Percentiles rank a stretch among this genome's conserved stretches.
Conservation (phyloP, 179 eudicot species). For the Heliamphora ciliata region DNA sequence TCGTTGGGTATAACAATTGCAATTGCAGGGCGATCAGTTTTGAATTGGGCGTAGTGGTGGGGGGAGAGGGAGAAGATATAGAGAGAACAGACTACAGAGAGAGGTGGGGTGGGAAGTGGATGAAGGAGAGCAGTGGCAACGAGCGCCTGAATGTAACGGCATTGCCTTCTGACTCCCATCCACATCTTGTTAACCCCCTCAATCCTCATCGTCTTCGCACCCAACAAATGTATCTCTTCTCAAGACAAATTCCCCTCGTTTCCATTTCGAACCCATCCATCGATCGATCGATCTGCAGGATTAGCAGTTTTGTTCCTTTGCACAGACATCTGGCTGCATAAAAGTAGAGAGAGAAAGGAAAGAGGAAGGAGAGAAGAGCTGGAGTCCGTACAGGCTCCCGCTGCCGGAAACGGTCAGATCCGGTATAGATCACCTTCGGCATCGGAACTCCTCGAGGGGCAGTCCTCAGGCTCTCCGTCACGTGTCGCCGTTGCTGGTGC, state of each 20-base stretch:
- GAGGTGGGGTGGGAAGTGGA: neutral
- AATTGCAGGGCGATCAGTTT: neutral
- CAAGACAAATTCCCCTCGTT: neutral
- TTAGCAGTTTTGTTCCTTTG: neutral
- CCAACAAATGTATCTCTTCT: neutral
- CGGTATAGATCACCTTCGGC: conserved; percentile 85
- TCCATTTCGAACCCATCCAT: neutral
- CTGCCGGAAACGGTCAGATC: conserved; percentile 66
- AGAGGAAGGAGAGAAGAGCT: conserved; percentile 23
- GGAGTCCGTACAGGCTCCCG: conserved; percentile 36
- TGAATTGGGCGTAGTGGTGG: neutral
- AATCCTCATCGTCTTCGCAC: neutral
- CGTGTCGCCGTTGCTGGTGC: conserved; percentile 24
- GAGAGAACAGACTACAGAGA: neutral
- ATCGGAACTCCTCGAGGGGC: conserved; percentile 55
- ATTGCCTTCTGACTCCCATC: neutral
- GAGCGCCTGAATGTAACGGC: neutral
- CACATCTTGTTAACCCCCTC: neutral
- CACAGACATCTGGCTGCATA: neutral
- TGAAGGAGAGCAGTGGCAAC: neutral
- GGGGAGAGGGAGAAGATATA: neutral
- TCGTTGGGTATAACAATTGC: too few species aligned
- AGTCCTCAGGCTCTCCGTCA: conserved; percentile 20
- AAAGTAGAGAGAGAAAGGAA: neutral
- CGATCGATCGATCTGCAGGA: neutral